Conservation (phyloP, 164 flowering plant genomes). For the Nelumbo lutea region DNA sequence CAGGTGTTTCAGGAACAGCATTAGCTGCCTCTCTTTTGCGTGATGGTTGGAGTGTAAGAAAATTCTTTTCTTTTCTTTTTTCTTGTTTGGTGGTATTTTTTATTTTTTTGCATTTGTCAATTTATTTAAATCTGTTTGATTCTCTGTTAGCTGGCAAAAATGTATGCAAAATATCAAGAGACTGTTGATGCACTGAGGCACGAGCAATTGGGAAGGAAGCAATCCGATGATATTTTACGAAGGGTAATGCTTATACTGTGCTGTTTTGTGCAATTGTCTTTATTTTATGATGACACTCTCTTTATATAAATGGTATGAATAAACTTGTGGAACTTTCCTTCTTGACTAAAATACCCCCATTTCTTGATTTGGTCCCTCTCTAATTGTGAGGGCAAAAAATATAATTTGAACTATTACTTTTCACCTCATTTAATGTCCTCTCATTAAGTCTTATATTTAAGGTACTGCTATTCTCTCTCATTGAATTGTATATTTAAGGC, state of each 20-base stretch:
- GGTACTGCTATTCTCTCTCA: no score
- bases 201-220: conserved; percentile 83
- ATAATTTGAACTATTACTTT: no score
- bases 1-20: conserved; percentile 92
- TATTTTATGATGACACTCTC: no score
- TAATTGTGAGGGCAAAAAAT: no score
- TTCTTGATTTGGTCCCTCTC: no score
- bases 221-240: conserved; percentile 67
- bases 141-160: conserved; percentile 63
- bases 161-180: conserved; percentile 93
- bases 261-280: neutral
- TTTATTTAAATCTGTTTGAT: neutral
- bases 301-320: no score
- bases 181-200: conserved; percentile 90
- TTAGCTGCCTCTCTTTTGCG: conserved; percentile 94
- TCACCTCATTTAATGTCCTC: no score
- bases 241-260: conserved; percentile 38
- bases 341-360: no score
- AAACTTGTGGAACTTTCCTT: no score
- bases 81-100: neutral
- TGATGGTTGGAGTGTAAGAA: conserved; percentile 97
- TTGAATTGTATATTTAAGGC: no score
- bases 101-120: neutral
- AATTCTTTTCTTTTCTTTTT: neutral
- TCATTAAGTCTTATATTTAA: no score